Evolutionary conservation across 2,329 filamentous ascomycete genomes (phyloP), one percentile per base, ranked within the genome.

Genomic region (Alternaria incomplexa): DNA sequence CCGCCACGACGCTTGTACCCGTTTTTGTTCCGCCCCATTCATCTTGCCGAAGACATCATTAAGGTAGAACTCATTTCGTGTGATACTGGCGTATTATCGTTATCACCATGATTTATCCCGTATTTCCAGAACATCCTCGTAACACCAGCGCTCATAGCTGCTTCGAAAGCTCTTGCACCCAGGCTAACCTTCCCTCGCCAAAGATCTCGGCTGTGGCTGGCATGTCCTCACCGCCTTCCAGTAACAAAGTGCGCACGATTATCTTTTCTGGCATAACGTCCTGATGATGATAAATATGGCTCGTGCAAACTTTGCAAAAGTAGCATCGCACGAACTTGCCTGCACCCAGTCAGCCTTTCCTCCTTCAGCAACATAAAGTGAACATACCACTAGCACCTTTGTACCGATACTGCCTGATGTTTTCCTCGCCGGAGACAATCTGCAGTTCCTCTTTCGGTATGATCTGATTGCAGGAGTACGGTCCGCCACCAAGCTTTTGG

Each of bases 281-380:
- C 61, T 80, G 80, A 44, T 79, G 75, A 58, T 81, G 79, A 51
- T 80, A 81, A n/a, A 81, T 75, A 61, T 81, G 79, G 46, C 71
- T 76, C 6, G 80, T 81, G 64, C 79, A 81, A 5, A 67, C 79
- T 17, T 68, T 64, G 61, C 79, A 81, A 59, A 78, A 80, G 62
- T 73, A 80, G 64, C 80, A 81, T 53, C 74, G 67, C 26, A 81
- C 77, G 46, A 72, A 70, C 51, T 78, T 80, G 22, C 74, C 72
- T 57, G 20, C 17, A 51, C 17, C 47, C 22, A 25, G 32, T 43
- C 51, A 43, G 51, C 15, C 22, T 58, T 55, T 63, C 76, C 77
- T 48, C 72, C 75, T 12, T 74, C 74, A 7, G 77, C 77, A 47
- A 69, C 15, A 25, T 3, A 20, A 15, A 22, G 6, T 3, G 9